Percentiles rank a stretch among this genome's conserved stretches.
These are phyloP conservation scores for Dryas drummondii DNA, from an alignment of 306 rosid genomes.

Conservation along the genomic window DNA sequence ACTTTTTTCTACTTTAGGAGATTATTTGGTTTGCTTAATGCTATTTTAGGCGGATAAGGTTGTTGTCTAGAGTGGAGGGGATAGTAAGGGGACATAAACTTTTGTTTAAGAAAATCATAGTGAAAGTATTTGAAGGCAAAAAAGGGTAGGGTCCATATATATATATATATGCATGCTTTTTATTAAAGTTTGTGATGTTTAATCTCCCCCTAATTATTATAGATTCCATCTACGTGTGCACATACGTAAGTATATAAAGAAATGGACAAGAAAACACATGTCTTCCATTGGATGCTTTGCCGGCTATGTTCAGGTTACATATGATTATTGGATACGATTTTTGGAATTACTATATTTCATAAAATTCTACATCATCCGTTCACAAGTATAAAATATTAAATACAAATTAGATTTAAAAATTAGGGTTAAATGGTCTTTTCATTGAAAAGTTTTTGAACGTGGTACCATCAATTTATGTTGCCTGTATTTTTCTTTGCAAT, in stretches of 20 bases:
- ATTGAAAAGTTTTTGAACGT: too few relatives aligned
- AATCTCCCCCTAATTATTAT: slow-evolving; percentile 24
- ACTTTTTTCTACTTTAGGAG: background rate
- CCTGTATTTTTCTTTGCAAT: too few relatives aligned
- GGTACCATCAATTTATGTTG: too few relatives aligned
- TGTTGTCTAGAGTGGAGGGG: background rate
- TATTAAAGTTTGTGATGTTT: slow-evolving; percentile 2
- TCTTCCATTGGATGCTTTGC: slow-evolving; percentile 45
- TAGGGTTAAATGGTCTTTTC: too few relatives aligned
- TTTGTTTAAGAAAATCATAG: slow-evolving; percentile 1
- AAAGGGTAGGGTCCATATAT: slow-evolving; percentile 1
- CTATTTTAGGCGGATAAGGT: background rate
- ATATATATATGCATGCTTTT: background rate
- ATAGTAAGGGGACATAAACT: slow-evolving; percentile 6
- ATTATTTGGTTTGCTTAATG: background rate
- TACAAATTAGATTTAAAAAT: too few relatives aligned
- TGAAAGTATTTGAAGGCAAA: background rate
- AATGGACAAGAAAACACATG: slow-evolving; percentile 41
- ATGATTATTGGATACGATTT: background rate
- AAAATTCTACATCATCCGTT: background rate
- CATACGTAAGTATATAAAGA: slow-evolving; percentile 35
- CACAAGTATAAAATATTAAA: background rate
- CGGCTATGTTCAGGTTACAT: slow-evolving; percentile 31
- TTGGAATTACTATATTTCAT: background rate
- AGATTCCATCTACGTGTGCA: slow-evolving; percentile 39